Evolutionary conservation across 2,329 filamentous ascomycete species (phyloP), one percentile per base, ranked within the genome.

Genomic region (Thermoascus crustaceus): DNA sequence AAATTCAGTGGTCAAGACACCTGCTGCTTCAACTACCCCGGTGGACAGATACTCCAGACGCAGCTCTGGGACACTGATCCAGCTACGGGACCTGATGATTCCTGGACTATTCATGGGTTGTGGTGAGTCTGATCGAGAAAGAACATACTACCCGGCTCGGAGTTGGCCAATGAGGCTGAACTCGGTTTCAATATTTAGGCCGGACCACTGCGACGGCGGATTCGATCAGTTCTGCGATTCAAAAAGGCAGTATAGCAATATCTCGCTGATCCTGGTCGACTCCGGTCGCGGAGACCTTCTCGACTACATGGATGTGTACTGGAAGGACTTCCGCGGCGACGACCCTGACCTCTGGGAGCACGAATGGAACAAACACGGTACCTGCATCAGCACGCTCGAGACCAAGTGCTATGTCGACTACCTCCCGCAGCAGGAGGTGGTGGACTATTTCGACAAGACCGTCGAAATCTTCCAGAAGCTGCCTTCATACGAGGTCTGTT

Each of bases 11-110:
- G 75, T n/a, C 55, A 68, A 33, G 69, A 86, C 50, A 72, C 78
- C 5, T 87, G 83, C 64, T 87, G 83, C 61, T 82, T 85, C 64
- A 82, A 82, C 50, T 69, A 75, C 14, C 82, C 82, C 0, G 77
- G 80, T 3, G 83, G 83, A 5, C 74, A 83, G 42, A 62, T 87
- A 29, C 68, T 86, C 4, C 75, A 77, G 57, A 86, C 83, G 2
- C 82, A 87, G 49, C 86, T 87, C 61, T 87, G 82, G 82, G 82
- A 87, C 51, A 73, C 76, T 0, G 54, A 72, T 39, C 80, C 80
- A 1, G 63, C 71, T 1, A 72, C 76, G 3, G 81, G 83, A 0
- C 81, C 82, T 2, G 60, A 59, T 32, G 73, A 85, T 52, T 78
- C 75, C 4, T 88, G 82, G 82, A 85, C 80, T 1, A 72, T 85